Evolutionary conservation across 495 filamentous ascomycete species (phyloP).

Genomic region (Penicillium verhagenii): DNA sequence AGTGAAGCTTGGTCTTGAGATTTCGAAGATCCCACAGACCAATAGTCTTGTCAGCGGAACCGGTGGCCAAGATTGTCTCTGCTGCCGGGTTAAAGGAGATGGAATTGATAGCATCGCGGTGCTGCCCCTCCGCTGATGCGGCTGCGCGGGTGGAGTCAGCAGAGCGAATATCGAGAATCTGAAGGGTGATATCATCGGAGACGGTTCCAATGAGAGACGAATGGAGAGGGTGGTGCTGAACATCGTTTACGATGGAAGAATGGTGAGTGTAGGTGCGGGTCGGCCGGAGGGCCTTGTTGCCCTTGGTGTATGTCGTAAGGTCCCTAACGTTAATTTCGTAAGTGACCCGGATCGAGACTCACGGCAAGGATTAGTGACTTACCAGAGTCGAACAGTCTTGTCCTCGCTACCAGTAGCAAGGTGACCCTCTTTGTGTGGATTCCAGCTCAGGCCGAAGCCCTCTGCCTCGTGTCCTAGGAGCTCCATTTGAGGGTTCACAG

Average conservation of each 20-base stretch:
- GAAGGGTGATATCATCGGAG: slow-evolving; percentile 90
- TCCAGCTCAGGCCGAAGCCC: slow-evolving; percentile 96
- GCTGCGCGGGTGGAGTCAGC: slow-evolving; percentile 59
- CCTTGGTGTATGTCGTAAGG: slow-evolving; percentile 65
- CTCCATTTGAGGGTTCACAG: slow-evolving; percentile 76
- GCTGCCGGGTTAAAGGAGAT: slow-evolving; percentile 88
- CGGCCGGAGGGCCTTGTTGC: slow-evolving; percentile 68
- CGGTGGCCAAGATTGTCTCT: slow-evolving; percentile 85
- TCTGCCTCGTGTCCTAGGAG: slow-evolving; percentile 83
- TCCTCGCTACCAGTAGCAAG: slow-evolving; percentile 91
- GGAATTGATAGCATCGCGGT: slow-evolving; percentile 90
- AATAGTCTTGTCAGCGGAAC: slow-evolving; percentile 91
- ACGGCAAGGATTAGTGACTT: slow-evolving; percentile 29
- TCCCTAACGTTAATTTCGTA: slow-evolving; percentile 56
- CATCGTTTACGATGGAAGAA: slow-evolving; percentile 89
- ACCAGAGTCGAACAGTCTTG: slow-evolving; percentile 87
- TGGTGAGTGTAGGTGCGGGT: slow-evolving; percentile 81
- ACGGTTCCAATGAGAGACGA: slow-evolving; percentile 83
- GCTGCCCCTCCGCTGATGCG: slow-evolving; percentile 64
- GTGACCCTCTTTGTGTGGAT: slow-evolving; percentile 74
- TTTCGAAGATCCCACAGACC: slow-evolving; percentile 94
- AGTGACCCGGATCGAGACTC: slow-evolving; percentile 3
- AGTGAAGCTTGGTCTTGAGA: slow-evolving; percentile 79
- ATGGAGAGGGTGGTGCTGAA: slow-evolving; percentile 86
- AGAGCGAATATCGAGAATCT: slow-evolving; percentile 82